phyloP scores from a whole-genome alignment of 306 rosid genomes.

The Echinosophora koreensis region DNA sequence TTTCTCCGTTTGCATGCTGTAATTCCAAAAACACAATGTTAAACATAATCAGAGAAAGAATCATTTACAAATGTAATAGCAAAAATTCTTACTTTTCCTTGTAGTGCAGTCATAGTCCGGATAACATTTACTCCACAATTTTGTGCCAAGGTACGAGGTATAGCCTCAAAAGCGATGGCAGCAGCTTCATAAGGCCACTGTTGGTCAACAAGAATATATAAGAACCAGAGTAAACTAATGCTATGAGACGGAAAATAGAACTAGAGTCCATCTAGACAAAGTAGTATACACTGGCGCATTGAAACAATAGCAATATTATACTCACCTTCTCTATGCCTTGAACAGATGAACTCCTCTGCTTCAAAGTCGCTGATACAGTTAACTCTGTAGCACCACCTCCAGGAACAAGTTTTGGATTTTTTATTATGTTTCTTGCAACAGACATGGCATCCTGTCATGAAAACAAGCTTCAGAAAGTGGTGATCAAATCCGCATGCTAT shows the following conservation, averaged over 20 bases:
- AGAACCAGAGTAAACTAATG: constrained; percentile 22
- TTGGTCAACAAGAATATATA: constrained; percentile 13
- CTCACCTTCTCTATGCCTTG: constrained; percentile 79
- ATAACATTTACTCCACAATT: constrained; percentile 85
- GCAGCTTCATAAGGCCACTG: constrained; percentile 92
- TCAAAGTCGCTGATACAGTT: constrained; percentile 74
- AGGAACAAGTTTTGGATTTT: constrained; percentile 84
- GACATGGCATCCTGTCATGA: constrained; percentile 78
- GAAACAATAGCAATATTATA: not conserved
- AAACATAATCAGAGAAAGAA: not conserved
- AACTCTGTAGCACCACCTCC: constrained; percentile 85
- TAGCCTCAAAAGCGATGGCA: constrained; percentile 82
- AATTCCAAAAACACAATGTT: constrained; percentile 25
- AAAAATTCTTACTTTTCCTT: constrained; percentile 66
- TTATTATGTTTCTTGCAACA: constrained; percentile 80
- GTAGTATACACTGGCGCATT: not conserved
- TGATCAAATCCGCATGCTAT: constrained; percentile 4
- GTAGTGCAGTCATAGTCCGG: constrained; percentile 74
- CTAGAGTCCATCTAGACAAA: not conserved
- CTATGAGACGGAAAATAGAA: not conserved
- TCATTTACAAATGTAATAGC: not conserved
- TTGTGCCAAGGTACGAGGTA: constrained; percentile 81
- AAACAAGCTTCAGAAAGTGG: constrained; percentile 46
- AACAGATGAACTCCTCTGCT: constrained; percentile 77
- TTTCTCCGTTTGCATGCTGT: constrained; percentile 76